Conservation (phyloP, 2,329 filamentous ascomycete genomes). For the Sordariomycetes sp. region DNA sequence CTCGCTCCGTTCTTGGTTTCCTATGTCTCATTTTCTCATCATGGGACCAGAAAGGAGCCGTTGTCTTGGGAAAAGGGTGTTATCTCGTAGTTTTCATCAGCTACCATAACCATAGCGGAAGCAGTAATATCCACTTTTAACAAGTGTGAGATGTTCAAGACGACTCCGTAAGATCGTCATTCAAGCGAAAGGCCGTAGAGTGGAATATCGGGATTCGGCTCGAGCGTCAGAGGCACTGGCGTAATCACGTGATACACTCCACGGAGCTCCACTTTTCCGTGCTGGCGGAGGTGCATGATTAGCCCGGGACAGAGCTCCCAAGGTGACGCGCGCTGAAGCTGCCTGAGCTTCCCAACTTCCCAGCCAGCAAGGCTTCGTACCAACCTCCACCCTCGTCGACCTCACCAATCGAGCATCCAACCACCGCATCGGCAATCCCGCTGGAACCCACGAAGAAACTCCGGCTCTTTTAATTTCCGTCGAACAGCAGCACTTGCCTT, state of each 20-base stretch:
- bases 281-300: not conserved
- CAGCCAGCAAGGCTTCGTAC: not conserved
- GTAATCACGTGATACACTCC: not conserved
- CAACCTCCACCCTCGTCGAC: not conserved
- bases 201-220: too few species aligned
- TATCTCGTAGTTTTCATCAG: not conserved
- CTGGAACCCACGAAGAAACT: not conserved
- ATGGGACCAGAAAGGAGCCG: too few species aligned
- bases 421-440: not conserved
- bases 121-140: too few species aligned
- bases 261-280: not conserved
- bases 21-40: too few species aligned
- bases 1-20: not conserved
- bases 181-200: too few species aligned
- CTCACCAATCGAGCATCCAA: not conserved
- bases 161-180: too few species aligned
- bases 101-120: not conserved
- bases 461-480: not conserved
- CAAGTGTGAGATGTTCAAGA: too few species aligned
- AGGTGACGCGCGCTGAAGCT: slow-evolving; percentile 29
- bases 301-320: slow-evolving; percentile 5
- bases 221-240: not conserved
- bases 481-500: not conserved
- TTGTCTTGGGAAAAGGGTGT: not conserved
- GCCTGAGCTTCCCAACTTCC: slow-evolving; percentile 20